Percentiles rank a stretch among this genome's conserved stretches.
These are phyloP conservation scores for Pseudonitzschia multistriata DNA, from an alignment of 108 stramenopile genomes.

Conservation along the genomic window DNA sequence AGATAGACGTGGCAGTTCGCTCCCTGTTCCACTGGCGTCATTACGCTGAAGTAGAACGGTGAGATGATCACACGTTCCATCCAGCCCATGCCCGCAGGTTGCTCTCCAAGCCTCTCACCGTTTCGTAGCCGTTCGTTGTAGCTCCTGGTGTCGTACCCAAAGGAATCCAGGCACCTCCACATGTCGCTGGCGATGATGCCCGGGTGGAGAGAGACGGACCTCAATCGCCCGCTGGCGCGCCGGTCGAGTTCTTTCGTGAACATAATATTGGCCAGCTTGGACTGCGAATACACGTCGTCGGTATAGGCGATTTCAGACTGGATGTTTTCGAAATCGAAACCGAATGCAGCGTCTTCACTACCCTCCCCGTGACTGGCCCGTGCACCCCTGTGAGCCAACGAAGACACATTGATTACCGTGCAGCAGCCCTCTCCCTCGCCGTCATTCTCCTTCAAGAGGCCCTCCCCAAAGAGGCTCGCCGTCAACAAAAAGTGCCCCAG, in stretches of 20 bases:
- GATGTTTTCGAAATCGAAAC: slow-evolving; percentile 52
- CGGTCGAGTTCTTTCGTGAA: slow-evolving; percentile 66
- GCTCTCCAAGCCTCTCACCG: background rate
- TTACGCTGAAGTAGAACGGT: background rate
- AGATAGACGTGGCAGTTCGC: background rate
- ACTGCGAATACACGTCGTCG: slow-evolving; percentile 41
- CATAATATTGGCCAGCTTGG: slow-evolving; percentile 73
- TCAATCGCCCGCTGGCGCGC: background rate
- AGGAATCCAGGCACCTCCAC: background rate
- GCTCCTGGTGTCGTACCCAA: background rate
- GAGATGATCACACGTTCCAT: background rate
- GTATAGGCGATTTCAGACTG: slow-evolving; percentile 43
- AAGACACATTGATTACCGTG: slow-evolving; percentile 69
- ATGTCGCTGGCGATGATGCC: background rate
- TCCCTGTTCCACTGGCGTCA: slow-evolving; percentile 4
- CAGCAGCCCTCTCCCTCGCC: background rate
- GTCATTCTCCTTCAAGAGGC: background rate
- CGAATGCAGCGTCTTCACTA: background rate
- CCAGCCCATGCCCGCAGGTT: background rate
- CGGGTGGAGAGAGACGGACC: background rate
- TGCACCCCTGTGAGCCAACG: slow-evolving; percentile 40
- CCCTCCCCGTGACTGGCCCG: background rate
- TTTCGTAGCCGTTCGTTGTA: background rate
- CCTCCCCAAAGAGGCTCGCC: slow-evolving; percentile 38
- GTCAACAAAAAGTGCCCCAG: slow-evolving; percentile 79